Evolutionary conservation across 495 filamentous ascomycete species (phyloP).

Genomic region (Aspergillus ostianus): DNA sequence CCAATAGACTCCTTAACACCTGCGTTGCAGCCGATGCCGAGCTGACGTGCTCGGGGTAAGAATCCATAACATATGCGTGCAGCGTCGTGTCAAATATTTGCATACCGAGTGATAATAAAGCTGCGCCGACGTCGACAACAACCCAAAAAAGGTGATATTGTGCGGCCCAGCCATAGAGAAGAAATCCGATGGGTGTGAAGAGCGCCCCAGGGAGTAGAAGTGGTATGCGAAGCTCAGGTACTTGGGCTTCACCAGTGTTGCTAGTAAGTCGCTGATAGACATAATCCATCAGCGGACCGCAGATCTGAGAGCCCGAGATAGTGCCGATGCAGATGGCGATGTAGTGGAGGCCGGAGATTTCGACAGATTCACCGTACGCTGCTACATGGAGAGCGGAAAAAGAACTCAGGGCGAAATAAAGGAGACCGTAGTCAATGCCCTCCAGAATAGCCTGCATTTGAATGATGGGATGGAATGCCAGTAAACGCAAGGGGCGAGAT

Average conservation of each 20-base stretch:
- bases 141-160: background rate
- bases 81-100: slow-evolving; percentile 18
- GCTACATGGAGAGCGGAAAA: slow-evolving; percentile 56
- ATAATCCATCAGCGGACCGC: slow-evolving; percentile 52
- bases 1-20: too few species aligned
- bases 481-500: slow-evolving; percentile 44
- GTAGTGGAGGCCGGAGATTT: slow-evolving; percentile 60
- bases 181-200: background rate
- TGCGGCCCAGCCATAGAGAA: slow-evolving; percentile 1
- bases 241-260: background rate
- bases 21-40: too few species aligned
- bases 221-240: background rate
- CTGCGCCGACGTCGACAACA: background rate
- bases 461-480: slow-evolving; percentile 52
- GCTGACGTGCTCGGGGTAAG: too few species aligned
- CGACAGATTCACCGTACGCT: slow-evolving; percentile 50
- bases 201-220: background rate
- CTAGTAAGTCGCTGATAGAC: slow-evolving; percentile 54
- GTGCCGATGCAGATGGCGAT: slow-evolving; percentile 60
- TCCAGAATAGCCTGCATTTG: slow-evolving; percentile 53
- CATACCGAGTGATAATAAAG: background rate
- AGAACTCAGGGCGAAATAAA: slow-evolving; percentile 62
- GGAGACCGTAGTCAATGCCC: slow-evolving; percentile 63
- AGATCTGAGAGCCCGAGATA: slow-evolving; percentile 55
- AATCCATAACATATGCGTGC: slow-evolving; percentile 11